Evolutionary conservation across 148 eudicot genomes (phyloP).

Genomic region (Agrostemma githago): DNA sequence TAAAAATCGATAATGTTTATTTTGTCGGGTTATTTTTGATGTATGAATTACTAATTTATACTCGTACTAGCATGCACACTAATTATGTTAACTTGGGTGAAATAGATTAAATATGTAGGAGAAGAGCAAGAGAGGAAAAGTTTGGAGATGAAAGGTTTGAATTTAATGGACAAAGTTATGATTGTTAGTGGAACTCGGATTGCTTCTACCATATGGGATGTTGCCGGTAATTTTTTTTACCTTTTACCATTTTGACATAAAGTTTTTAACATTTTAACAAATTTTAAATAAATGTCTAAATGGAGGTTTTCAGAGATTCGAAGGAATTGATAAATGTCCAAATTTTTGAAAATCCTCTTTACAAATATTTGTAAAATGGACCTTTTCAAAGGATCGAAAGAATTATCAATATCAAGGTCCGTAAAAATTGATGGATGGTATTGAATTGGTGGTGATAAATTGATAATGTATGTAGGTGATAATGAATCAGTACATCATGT

Average conservation of each 20-base stretch:
- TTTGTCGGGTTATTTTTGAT: neutral
- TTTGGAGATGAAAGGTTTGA: constrained; percentile 71
- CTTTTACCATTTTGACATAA: neutral
- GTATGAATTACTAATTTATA: neutral
- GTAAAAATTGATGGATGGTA: neutral
- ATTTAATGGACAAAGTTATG: constrained; percentile 71
- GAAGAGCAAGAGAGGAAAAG: constrained; percentile 67
- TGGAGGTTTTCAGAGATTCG: too few species aligned
- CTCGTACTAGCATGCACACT: neutral
- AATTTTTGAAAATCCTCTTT: too few species aligned
- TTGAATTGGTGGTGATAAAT: neutral
- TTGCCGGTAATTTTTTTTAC: constrained; percentile 49
- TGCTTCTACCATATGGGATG: constrained; percentile 90
- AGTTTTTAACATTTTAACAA: neutral
- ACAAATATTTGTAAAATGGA: too few species aligned
- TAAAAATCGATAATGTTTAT: too few species aligned
- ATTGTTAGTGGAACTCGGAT: constrained; percentile 66
- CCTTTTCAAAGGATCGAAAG: neutral
- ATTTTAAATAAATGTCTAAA: too few species aligned
- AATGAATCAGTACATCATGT: constrained; percentile 51
- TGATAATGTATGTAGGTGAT: constrained; percentile 49
- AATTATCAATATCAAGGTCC: neutral
- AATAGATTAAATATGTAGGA: constrained; percentile 76
- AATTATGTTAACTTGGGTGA: neutral
- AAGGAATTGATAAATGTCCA: too few species aligned